phyloP scores from a whole-genome alignment of 805 yeast genomes.

The Lipomyces chichibuensis region DNA sequence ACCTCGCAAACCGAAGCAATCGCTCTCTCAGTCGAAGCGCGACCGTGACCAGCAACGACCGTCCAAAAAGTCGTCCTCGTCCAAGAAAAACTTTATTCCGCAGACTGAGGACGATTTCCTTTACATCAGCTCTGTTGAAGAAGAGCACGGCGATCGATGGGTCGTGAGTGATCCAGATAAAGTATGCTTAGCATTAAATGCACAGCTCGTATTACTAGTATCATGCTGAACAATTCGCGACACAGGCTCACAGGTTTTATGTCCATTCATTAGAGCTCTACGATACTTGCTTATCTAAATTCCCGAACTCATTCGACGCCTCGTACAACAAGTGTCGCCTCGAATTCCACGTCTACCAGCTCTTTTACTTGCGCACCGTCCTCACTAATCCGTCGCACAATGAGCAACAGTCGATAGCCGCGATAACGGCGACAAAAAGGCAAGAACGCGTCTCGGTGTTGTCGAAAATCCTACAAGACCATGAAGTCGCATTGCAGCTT shows the following conservation, averaged over 20 bases:
- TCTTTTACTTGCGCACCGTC: slow-evolving; percentile 17
- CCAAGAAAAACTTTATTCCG: slow-evolving; percentile 20
- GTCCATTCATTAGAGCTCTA: slow-evolving; percentile 26
- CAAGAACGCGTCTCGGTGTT: slow-evolving; percentile 21
- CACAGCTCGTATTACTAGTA: not conserved
- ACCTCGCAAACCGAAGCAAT: slow-evolving; percentile 6
- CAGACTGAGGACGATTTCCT: slow-evolving; percentile 32
- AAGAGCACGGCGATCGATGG: slow-evolving; percentile 37
- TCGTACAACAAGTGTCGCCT: slow-evolving; percentile 32
- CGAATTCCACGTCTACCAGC: slow-evolving; percentile 31
- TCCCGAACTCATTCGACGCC: slow-evolving; percentile 29
- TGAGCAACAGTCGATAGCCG: not conserved
- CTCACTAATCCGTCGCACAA: not conserved
- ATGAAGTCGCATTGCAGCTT: slow-evolving; percentile 19
- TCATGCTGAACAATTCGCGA: not conserved
- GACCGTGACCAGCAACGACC: not conserved
- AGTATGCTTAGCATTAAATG: slow-evolving; percentile 9
- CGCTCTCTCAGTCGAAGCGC: not conserved
- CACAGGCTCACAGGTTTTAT: slow-evolving; percentile 32
- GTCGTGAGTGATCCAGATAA: slow-evolving; percentile 30
- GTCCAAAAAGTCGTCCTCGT: not conserved
- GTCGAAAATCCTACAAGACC: slow-evolving; percentile 26
- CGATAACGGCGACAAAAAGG: slow-evolving; percentile 10
- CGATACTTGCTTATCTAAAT: slow-evolving; percentile 20
- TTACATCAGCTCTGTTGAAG: slow-evolving; percentile 32